A percentile compares a stretch with the other conserved stretches of the same genome.
These are phyloP conservation scores for Stachybotrys chartarum DNA, from an alignment of 2,329 filamentous ascomycete genomes.

Conservation along the genomic window DNA sequence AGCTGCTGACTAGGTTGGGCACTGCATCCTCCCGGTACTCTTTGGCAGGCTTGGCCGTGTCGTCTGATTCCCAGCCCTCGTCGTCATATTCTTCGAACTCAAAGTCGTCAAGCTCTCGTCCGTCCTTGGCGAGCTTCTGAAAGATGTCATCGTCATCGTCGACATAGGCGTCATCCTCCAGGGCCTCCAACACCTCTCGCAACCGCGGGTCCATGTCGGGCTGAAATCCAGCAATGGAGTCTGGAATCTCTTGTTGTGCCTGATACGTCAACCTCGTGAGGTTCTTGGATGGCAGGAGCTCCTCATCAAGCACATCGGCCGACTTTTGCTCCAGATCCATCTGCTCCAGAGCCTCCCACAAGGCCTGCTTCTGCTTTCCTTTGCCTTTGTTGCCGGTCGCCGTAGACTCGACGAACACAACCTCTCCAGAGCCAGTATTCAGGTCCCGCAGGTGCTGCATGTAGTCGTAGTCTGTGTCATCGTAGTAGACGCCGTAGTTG, in stretches of 20 bases:
- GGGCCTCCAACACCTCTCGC: conserved; percentile 82
- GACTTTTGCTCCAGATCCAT: conserved; percentile 48
- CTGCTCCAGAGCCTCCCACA: conserved; percentile 75
- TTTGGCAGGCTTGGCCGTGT: conserved; percentile 70
- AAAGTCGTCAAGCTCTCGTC: conserved; percentile 65
- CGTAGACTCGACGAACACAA: conserved; percentile 76
- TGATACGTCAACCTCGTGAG: conserved; percentile 75
- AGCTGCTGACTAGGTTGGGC: conserved; percentile 40
- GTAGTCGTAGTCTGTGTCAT: conserved; percentile 95
- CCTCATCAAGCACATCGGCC: conserved; percentile 59
- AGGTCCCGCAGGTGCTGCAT: conserved; percentile 98
- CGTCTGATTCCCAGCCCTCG: conserved; percentile 91
- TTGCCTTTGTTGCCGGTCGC: conserved; percentile 59
- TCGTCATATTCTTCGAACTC: conserved; percentile 68
- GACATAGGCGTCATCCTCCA: conserved; percentile 94
- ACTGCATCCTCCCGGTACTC: conserved; percentile 44
- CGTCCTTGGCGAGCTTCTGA: conserved; percentile 60
- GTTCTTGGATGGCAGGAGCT: conserved; percentile 74
- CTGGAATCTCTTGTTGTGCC: conserved; percentile 86
- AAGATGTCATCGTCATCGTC: conserved; percentile 87
- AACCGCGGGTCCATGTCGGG: conserved; percentile 95
- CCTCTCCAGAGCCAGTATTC: conserved; percentile 60
- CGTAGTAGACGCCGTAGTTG: conserved; percentile 86
- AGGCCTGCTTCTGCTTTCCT: conserved; percentile 64
- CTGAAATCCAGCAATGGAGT: conserved; percentile 87